Evolutionary conservation across 331 rosid genomes (phyloP).

Genomic region (Erythrophleum ivorense): DNA sequence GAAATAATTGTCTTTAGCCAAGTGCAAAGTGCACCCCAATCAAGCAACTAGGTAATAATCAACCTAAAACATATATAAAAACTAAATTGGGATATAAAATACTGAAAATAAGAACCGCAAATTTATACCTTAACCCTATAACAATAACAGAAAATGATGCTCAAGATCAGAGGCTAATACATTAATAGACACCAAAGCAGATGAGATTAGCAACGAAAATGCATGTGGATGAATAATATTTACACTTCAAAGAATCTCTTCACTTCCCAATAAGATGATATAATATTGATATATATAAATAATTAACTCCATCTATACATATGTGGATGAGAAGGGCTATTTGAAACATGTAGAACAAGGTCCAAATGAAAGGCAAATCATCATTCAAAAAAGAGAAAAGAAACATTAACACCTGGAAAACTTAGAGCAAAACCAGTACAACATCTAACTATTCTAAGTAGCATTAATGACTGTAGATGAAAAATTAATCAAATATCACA

Average conservation of each 20-base stretch:
- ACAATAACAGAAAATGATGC: conserved; percentile 33
- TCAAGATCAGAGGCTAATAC: conserved; percentile 28
- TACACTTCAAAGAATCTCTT: background rate
- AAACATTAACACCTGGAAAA: conserved; percentile 63
- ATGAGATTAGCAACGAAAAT: conserved; percentile 44
- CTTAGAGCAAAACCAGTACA: conserved; percentile 83
- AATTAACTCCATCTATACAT: background rate
- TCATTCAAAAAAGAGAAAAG: background rate
- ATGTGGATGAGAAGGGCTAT: background rate
- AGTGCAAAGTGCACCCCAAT: background rate
- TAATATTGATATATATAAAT: background rate
- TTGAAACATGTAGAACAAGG: background rate
- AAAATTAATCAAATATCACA: conserved; percentile 23
- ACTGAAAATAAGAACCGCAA: conserved; percentile 36
- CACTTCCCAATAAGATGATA: background rate
- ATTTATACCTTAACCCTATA: conserved; percentile 24
- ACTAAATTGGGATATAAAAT: conserved; percentile 45
- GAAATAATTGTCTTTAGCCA: too few relatives aligned
- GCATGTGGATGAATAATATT: background rate
- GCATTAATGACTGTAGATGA: conserved; percentile 66
- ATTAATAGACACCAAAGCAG: conserved; percentile 45
- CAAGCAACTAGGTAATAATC: conserved; percentile 34
- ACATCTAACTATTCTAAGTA: conserved; percentile 78
- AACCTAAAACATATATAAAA: conserved; percentile 21
- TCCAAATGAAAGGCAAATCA: background rate